Conservation (phyloP, 257 asterid genomes). For the Scutellaria minor region DNA sequence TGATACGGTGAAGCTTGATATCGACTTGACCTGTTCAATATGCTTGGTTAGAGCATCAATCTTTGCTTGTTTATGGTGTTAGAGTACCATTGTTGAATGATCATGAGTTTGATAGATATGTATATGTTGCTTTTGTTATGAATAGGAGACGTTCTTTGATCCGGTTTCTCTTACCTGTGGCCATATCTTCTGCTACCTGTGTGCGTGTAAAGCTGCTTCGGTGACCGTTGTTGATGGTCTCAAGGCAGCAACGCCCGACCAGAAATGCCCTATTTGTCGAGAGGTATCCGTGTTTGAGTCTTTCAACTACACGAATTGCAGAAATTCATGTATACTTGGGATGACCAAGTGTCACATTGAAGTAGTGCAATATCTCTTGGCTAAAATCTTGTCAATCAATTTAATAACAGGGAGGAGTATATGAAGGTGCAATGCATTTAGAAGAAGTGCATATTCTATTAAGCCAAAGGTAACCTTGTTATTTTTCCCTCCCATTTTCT, state of each 20-base stretch:
- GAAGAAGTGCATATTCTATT: slow-evolving; percentile 87
- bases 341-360: neutral
- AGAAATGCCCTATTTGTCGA: slow-evolving; percentile 90
- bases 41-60: slow-evolving; percentile 73
- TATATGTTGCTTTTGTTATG: neutral
- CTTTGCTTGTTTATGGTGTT: neutral
- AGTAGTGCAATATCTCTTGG: neutral
- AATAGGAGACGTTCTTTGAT: slow-evolving; percentile 87
- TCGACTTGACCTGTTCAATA: slow-evolving; percentile 89
- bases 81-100: too few species aligned
- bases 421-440: slow-evolving; percentile 71
- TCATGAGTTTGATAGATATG: too few species aligned
- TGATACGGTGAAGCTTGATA: slow-evolving; percentile 78
- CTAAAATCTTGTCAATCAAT: neutral
- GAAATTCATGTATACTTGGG: too few species aligned
- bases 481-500: neutral
- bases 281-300: slow-evolving; percentile 49
- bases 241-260: slow-evolving; percentile 49
- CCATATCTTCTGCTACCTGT: slow-evolving; percentile 86
- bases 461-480: slow-evolving; percentile 55
- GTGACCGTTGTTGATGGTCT: slow-evolving; percentile 89
- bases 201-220: slow-evolving; percentile 93
- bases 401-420: slow-evolving; percentile 64
- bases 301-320: too few species aligned
- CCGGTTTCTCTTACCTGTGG: slow-evolving; percentile 88